These are phyloP conservation scores for Trichophyton simii DNA, from an alignment of 2,329 filamentous ascomycete species.

Conservation along the genomic window DNA sequence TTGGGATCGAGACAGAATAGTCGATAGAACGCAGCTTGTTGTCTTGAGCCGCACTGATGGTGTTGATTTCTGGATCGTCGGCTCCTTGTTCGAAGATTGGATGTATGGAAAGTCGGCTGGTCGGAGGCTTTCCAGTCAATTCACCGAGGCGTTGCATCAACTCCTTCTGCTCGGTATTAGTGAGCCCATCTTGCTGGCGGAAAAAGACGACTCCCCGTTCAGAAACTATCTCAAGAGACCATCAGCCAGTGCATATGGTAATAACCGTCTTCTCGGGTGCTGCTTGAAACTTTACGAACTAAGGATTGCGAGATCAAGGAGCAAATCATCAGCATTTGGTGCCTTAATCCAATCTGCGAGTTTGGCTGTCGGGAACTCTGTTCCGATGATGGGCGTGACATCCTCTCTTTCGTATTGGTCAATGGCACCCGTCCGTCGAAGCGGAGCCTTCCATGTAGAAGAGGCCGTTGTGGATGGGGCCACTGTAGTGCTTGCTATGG, in stretches of 20 bases:
- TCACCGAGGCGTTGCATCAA: conserved; percentile 39
- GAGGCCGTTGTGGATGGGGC: neutral
- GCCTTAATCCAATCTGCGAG: conserved; percentile 38
- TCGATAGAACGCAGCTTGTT: conserved; percentile 30
- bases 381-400: conserved; percentile 40
- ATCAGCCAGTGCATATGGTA: neutral
- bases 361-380: conserved; percentile 35
- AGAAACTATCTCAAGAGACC: conserved; percentile 28
- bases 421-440: conserved; percentile 31
- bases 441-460: conserved; percentile 15
- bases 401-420: conserved; percentile 37
- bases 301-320: conserved; percentile 26
- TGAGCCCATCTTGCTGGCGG: conserved; percentile 39
- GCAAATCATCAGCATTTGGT: conserved; percentile 25
- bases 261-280: neutral
- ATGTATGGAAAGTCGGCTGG: conserved; percentile 37
- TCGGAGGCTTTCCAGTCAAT: conserved; percentile 36
- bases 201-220: conserved; percentile 44
- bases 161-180: conserved; percentile 41
- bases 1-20: conserved; percentile 13
- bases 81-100: conserved; percentile 35
- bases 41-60: conserved; percentile 34
- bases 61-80: conserved; percentile 38
- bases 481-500: neutral
- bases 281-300: conserved; percentile 12